phyloP scores from a whole-genome alignment of 768 basidiomycete genomes.

The Hericium alpestre region DNA sequence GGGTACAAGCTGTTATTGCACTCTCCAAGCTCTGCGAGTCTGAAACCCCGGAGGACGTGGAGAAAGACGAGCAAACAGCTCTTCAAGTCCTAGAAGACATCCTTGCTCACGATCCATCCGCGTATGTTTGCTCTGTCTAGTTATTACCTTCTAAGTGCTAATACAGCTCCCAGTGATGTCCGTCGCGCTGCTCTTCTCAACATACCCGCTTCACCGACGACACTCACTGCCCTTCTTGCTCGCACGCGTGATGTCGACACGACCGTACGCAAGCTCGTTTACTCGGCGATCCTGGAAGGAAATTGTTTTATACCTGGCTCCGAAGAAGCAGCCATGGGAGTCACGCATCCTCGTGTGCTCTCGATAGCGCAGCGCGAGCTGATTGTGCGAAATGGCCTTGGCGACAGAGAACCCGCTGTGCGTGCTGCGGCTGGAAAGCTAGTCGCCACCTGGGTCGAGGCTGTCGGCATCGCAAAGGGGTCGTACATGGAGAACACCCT shows the following conservation, averaged over 20 bases:
- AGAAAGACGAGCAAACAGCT: conserved; percentile 40
- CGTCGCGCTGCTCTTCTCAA: conserved; percentile 71
- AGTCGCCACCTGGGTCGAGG: conserved; percentile 67
- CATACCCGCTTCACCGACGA: conserved; percentile 44
- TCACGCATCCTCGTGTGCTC: conserved; percentile 55
- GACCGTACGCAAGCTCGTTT: conserved; percentile 64
- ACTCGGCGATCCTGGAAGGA: conserved; percentile 44
- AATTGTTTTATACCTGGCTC: conserved; percentile 18
- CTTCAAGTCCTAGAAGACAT: conserved; percentile 56
- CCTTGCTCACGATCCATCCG: conserved; percentile 60
- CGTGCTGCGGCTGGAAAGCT: conserved; percentile 62
- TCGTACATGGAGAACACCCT: conserved; percentile 29
- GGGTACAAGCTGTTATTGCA: conserved; percentile 71
- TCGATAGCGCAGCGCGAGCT: conserved; percentile 65
- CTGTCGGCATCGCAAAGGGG: conserved; percentile 31
- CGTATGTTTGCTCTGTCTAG: conserved; percentile 37
- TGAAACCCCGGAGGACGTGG: conserved; percentile 50
- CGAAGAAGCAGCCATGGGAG: conserved; percentile 30
- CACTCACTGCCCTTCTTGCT: conserved; percentile 56
- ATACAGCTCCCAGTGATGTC: conserved; percentile 53
- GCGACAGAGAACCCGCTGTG: conserved; percentile 73
- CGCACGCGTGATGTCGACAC: conserved; percentile 76
- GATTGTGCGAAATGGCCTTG: conserved; percentile 72
- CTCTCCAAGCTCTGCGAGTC: conserved; percentile 66
- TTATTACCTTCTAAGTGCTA: background rate